These are phyloP conservation scores for Suhomyces bribrorum DNA, from an alignment of 1,139 yeast genomes.

Conservation along the genomic window DNA sequence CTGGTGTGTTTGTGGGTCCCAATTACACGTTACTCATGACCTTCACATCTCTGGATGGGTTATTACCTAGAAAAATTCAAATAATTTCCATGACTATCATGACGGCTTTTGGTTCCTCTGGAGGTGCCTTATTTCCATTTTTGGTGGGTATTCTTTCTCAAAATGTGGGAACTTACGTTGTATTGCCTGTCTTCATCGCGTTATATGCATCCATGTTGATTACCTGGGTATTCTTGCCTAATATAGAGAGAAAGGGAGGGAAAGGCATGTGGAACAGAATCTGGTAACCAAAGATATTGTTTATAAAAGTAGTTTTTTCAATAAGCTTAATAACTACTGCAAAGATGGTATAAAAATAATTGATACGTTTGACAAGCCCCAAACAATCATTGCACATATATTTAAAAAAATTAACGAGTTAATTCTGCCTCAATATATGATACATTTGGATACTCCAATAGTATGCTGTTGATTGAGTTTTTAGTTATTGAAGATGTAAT, in stretches of 20 bases:
- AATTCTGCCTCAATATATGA: too few species aligned
- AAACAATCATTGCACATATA: too few species aligned
- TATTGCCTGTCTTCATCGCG: slow-evolving; percentile 51
- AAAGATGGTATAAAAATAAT: too few species aligned
- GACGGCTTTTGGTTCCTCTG: slow-evolving; percentile 61
- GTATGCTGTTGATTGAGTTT: too few species aligned
- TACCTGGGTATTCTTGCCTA: slow-evolving; percentile 50
- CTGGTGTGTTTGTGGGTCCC: slow-evolving; percentile 55
- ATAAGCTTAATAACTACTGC: too few species aligned
- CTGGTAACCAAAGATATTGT: slow-evolving; percentile 15
- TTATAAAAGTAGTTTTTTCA: neutral
- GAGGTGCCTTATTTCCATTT: slow-evolving; percentile 65
- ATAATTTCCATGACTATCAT: slow-evolving; percentile 53
- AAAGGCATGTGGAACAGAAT: slow-evolving; percentile 15
- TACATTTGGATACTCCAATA: too few species aligned
- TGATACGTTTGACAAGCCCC: too few species aligned
- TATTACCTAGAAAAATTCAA: slow-evolving; percentile 55
- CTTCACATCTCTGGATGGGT: slow-evolving; percentile 34
- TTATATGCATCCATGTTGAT: slow-evolving; percentile 38
- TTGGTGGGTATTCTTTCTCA: slow-evolving; percentile 55
- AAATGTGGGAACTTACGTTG: slow-evolving; percentile 49
- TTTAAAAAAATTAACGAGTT: too few species aligned
- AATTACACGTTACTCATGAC: slow-evolving; percentile 55
- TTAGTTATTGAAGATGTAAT: too few species aligned
- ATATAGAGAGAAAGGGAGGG: slow-evolving; percentile 20